Evolutionary conservation across 2,329 filamentous ascomycete genomes (phyloP).

Genomic region (Teratosphaeria viscida): DNA sequence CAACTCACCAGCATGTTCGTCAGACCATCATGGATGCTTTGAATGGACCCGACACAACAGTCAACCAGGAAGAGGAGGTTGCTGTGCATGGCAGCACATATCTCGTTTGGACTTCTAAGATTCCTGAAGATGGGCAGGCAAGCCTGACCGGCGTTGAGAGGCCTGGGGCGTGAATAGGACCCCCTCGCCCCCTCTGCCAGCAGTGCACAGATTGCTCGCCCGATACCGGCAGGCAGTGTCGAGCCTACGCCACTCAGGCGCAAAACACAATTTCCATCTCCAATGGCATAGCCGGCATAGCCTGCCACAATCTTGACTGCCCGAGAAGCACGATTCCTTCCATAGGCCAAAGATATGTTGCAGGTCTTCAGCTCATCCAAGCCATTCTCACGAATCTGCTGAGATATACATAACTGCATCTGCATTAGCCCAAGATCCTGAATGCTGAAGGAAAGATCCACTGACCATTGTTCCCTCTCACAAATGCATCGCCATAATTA

Average conservation of each 20-base stretch:
- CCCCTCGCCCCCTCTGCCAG: neutral
- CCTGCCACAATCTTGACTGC: neutral
- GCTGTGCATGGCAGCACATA: slow-evolving; percentile 54
- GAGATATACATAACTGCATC: slow-evolving; percentile 59
- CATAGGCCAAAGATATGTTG: neutral
- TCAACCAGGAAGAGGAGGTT: slow-evolving; percentile 52
- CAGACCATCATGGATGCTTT: slow-evolving; percentile 47
- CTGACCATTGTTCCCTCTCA: slow-evolving; percentile 87
- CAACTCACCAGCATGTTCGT: slow-evolving; percentile 31
- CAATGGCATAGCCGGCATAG: neutral
- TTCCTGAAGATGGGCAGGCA: slow-evolving; percentile 23
- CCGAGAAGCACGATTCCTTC: neutral
- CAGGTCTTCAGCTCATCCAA: neutral
- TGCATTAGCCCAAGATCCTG: slow-evolving; percentile 4
- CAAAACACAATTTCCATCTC: too few species aligned
- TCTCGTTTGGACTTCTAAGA: slow-evolving; percentile 49
- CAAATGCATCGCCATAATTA: slow-evolving; percentile 88
- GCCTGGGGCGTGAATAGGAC: slow-evolving; percentile 4
- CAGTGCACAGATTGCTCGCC: too few species aligned
- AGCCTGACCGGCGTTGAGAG: slow-evolving; percentile 13
- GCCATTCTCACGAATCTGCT: slow-evolving; percentile 41
- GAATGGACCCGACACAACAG: slow-evolving; percentile 42
- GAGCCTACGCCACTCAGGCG: too few species aligned
- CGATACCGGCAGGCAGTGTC: too few species aligned
- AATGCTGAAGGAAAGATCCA: neutral